Evolutionary conservation across 768 basidiomycete species (phyloP).

Genomic region (Boletus barrowsii): DNA sequence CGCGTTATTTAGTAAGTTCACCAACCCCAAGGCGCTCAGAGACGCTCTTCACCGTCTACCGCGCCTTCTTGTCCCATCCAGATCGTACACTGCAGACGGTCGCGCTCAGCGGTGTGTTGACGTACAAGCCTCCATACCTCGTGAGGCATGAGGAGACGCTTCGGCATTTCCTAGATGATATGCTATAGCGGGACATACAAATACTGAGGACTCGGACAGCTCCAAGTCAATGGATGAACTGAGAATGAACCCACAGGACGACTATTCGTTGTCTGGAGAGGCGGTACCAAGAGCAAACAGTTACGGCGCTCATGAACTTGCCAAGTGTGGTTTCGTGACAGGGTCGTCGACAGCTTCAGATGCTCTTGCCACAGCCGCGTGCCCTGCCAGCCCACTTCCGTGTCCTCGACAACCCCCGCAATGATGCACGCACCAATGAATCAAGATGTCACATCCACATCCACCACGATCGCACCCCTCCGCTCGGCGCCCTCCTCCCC

Average conservation of each 20-base stretch:
- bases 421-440: background rate
- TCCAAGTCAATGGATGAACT: background rate
- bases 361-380: background rate
- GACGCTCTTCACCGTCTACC: constrained; percentile 63
- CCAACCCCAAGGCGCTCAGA: constrained; percentile 90
- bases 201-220: background rate
- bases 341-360: too few species aligned
- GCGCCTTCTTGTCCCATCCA: constrained; percentile 76
- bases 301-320: background rate
- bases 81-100: constrained; percentile 74
- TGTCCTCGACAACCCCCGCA: background rate
- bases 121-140: constrained; percentile 70
- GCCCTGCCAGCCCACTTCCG: background rate
- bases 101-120: constrained; percentile 74
- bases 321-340: background rate
- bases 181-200: constrained; percentile 89
- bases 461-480: constrained; percentile 29
- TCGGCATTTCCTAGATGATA: constrained; percentile 73
- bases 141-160: constrained; percentile 59
- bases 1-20: constrained; percentile 82
- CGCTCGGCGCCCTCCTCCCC: constrained; percentile 13
- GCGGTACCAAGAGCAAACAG: too few species aligned
- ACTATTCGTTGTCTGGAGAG: background rate
- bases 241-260: background rate
- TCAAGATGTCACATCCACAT: constrained; percentile 14